Evolutionary conservation across 106 monocot species (phyloP).

Genomic region (Phalaenopsis aphrodite): DNA sequence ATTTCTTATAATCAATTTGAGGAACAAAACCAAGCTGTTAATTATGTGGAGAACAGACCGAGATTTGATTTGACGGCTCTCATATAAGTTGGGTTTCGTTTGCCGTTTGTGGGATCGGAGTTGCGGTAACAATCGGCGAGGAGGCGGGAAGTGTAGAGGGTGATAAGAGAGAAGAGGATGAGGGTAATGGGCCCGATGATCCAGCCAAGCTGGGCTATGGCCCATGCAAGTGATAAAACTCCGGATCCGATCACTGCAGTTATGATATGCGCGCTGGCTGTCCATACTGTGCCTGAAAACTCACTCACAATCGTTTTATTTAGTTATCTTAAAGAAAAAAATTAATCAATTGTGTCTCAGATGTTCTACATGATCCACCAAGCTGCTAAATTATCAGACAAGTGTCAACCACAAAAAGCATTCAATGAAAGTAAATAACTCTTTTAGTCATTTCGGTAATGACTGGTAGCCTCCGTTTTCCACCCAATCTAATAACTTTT

Average conservation of each 20-base stretch:
- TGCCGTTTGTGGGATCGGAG: conserved; percentile 11
- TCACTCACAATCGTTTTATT: not conserved
- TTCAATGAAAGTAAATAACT: too few species aligned
- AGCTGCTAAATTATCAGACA: too few species aligned
- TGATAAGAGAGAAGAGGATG: conserved; percentile 14
- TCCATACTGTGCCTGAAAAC: conserved; percentile 47
- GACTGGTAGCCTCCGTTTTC: too few species aligned
- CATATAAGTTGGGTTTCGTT: conserved; percentile 21
- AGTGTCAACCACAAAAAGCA: too few species aligned
- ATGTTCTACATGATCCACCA: too few species aligned
- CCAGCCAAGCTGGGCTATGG: conserved; percentile 26
- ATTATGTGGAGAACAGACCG: not conserved
- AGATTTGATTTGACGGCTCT: conserved; percentile 18
- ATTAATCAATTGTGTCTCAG: too few species aligned
- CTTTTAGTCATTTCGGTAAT: too few species aligned
- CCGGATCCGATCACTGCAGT: conserved; percentile 75
- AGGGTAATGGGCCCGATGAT: conserved; percentile 7
- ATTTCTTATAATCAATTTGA: conserved; percentile 7
- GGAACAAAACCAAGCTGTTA: too few species aligned
- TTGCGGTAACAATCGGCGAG: conserved; percentile 24
- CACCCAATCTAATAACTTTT: too few species aligned
- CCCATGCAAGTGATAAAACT: conserved; percentile 20
- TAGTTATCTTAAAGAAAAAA: not conserved
- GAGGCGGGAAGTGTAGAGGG: conserved; percentile 19
- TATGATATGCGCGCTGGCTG: conserved; percentile 67